These are phyloP conservation scores for Selaginella tamariscina DNA, from an alignment of 75 land plant species.

Conservation along the genomic window DNA sequence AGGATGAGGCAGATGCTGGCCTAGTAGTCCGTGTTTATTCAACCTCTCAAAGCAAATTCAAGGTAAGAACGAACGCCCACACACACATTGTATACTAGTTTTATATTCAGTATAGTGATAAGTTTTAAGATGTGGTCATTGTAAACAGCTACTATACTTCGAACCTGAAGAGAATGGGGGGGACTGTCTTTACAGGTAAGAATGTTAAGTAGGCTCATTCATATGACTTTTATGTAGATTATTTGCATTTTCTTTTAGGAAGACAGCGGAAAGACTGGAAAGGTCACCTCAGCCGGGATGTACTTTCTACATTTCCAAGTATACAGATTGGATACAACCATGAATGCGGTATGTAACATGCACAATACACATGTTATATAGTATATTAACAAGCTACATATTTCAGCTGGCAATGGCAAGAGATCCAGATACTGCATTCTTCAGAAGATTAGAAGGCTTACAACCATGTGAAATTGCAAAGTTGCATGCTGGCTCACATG, in stretches of 20 bases:
- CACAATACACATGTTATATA: neutral
- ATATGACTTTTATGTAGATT: neutral
- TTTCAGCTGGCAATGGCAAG: slow-evolving; percentile 10
- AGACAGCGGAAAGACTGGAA: slow-evolving; percentile 9
- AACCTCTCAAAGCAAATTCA: slow-evolving; percentile 4
- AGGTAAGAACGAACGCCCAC: neutral
- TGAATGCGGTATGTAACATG: slow-evolving; percentile 7
- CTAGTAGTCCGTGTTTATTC: neutral
- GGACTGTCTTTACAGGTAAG: slow-evolving; percentile 8
- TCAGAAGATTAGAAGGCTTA: slow-evolving; percentile 3
- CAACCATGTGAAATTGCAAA: slow-evolving; percentile 11
- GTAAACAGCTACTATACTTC: neutral
- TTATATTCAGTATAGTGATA: neutral
- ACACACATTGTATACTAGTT: neutral
- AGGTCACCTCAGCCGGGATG: slow-evolving; percentile 9
- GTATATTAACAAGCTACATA: neutral
- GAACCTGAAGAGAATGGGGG: slow-evolving; percentile 9
- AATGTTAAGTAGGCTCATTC: no score
- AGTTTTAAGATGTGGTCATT: neutral
- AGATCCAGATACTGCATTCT: slow-evolving; percentile 12
- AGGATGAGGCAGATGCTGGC: neutral
- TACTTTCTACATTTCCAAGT: slow-evolving; percentile 13
- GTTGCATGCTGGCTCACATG: slow-evolving; percentile 1
- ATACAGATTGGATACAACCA: slow-evolving; percentile 8
- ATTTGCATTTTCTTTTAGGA: neutral